Evolutionary conservation across 2,329 filamentous ascomycete genomes (phyloP).

Genomic region (Calonectria hongkongensis): DNA sequence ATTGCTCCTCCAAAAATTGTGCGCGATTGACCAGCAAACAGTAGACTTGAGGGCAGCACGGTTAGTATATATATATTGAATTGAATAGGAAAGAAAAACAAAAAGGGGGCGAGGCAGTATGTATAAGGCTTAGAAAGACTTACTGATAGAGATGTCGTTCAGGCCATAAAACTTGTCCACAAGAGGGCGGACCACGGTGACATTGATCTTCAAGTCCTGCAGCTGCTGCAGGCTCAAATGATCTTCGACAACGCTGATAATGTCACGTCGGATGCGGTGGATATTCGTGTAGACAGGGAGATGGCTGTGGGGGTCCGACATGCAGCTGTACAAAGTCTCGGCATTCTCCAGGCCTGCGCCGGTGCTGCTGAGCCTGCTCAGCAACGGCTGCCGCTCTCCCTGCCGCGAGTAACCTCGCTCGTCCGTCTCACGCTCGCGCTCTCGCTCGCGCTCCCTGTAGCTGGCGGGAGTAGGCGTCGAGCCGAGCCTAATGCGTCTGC

Average conservation of each 20-base stretch:
- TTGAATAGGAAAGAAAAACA: no score
- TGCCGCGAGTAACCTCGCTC: conserved; percentile 1
- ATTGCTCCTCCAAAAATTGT: conserved; percentile 86
- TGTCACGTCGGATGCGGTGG: conserved; percentile 80
- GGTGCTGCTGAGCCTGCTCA: conserved; percentile 56
- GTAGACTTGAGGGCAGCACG: conserved; percentile 72
- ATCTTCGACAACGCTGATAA: conserved; percentile 78
- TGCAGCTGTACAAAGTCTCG: conserved; percentile 70
- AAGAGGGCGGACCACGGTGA: conserved; percentile 85
- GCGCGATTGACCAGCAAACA: conserved; percentile 88
- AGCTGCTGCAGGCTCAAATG: conserved; percentile 83
- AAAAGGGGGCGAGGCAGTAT: background rate
- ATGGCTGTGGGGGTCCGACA: conserved; percentile 75
- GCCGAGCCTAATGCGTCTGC: conserved; percentile 58
- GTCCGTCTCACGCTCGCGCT: background rate
- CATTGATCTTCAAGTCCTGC: conserved; percentile 87
- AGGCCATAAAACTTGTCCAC: conserved; percentile 89
- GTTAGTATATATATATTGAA: conserved; percentile 30
- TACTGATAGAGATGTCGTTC: conserved; percentile 86
- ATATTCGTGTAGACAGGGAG: conserved; percentile 87
- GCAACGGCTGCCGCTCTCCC: conserved; percentile 61
- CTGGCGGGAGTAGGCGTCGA: conserved; percentile 47
- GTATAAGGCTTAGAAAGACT: conserved; percentile 44
- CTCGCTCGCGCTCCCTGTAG: conserved; percentile 4
- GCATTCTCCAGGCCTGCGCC: conserved; percentile 53